Evolutionary conservation across 176 grass and related monocot species (phyloP).

Genomic region (Bothriochloa decipiens): DNA sequence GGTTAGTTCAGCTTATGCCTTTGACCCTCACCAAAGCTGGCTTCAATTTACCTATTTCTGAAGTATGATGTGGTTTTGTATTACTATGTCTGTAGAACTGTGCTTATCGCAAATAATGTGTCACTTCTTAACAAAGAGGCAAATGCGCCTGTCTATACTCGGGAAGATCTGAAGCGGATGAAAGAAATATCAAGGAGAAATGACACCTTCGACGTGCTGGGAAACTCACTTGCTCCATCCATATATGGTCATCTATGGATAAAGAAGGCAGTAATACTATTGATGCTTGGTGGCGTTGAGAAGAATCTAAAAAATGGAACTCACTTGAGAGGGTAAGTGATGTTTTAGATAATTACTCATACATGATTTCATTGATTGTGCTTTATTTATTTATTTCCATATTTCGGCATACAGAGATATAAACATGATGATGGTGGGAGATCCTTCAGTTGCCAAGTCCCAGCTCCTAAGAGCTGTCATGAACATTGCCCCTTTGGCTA

Average conservation of each 20-base stretch:
- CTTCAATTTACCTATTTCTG: constrained; percentile 5
- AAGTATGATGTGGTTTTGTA: constrained; percentile 34
- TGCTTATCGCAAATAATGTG: constrained; percentile 92
- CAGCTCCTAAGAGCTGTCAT: constrained; percentile 94
- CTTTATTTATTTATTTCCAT: neutral
- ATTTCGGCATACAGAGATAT: constrained; percentile 74
- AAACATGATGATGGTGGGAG: constrained; percentile 99
- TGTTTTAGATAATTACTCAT: constrained; percentile 20
- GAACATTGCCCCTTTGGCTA: constrained; percentile 94
- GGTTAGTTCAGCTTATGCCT: constrained; percentile 50
- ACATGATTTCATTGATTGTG: neutral
- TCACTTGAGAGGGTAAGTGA: constrained; percentile 93
- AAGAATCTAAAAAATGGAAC: constrained; percentile 99
- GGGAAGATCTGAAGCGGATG: constrained; percentile 82
- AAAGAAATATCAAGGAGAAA: constrained; percentile 90
- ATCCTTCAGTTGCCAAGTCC: constrained; percentile 98
- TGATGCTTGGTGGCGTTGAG: constrained; percentile 98
- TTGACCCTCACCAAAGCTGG: neutral
- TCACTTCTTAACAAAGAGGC: constrained; percentile 98
- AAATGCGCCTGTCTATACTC: constrained; percentile 85
- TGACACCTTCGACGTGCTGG: constrained; percentile 82
- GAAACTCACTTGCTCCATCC: constrained; percentile 93
- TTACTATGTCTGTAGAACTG: constrained; percentile 62
- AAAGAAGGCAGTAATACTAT: constrained; percentile 91
- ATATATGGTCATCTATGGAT: constrained; percentile 96